Evolutionary conservation across 176 grass and related monocot species (phyloP).

Genomic region (Triticum urartu): DNA sequence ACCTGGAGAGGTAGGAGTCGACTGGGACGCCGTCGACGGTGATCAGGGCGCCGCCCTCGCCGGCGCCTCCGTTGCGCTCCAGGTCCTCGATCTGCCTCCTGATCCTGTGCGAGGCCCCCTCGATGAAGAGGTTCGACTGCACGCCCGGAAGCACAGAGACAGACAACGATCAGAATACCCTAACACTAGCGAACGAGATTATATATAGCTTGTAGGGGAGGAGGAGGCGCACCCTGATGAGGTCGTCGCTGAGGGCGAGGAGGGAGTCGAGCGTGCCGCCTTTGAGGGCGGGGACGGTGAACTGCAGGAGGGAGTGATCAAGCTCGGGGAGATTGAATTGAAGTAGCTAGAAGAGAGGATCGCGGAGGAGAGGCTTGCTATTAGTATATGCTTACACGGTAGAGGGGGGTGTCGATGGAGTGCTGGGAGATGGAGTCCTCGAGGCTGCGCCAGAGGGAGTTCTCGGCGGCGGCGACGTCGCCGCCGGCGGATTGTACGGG

Average conservation of each 20-base stretch:
- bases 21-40: constrained; percentile 88
- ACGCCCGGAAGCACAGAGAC: not conserved
- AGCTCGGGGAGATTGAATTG: not conserved
- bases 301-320: constrained; percentile 38
- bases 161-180: not conserved
- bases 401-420: constrained; percentile 75
- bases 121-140: constrained; percentile 81
- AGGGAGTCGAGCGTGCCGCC: constrained; percentile 82
- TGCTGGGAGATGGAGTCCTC: constrained; percentile 69
- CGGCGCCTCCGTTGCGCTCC: constrained; percentile 50
- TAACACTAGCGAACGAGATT: not conserved
- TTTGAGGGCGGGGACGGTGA: constrained; percentile 66
- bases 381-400: constrained; percentile 52
- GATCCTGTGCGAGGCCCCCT: constrained; percentile 87
- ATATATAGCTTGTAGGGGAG: not conserved
- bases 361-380: not conserved
- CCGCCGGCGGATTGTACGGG: constrained; percentile 48
- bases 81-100: constrained; percentile 90
- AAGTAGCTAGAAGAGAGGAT: not conserved
- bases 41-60: constrained; percentile 38
- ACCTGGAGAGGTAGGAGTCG: constrained; percentile 93
- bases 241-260: constrained; percentile 80
- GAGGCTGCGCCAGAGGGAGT: constrained; percentile 58
- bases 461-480: constrained; percentile 9
- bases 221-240: constrained; percentile 56